Conservation (phyloP, 441 rosid genomes). For the Gossypium lobatum region DNA sequence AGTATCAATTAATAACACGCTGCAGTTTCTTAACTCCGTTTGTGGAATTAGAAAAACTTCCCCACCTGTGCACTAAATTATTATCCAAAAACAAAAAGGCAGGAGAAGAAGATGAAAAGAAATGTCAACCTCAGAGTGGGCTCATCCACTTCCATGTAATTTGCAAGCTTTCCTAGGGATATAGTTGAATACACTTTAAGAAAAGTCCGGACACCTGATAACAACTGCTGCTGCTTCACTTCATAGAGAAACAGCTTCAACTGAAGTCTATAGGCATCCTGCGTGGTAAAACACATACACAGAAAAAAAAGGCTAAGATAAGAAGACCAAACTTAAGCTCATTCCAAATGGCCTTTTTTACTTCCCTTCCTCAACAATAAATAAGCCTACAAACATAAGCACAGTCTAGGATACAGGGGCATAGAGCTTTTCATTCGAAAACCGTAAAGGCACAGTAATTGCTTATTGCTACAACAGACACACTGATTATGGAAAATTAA, state of each 20-base stretch:
- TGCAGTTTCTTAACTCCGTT: too few species aligned
- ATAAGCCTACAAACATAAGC: background rate
- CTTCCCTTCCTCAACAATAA: background rate
- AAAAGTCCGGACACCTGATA: slow-evolving; percentile 75
- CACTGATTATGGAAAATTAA: background rate
- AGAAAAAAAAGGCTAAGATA: background rate
- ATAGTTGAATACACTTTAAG: slow-evolving; percentile 80
- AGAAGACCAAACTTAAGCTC: background rate
- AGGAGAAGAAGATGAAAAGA: background rate
- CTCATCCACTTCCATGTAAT: slow-evolving; percentile 91
- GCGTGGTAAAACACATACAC: slow-evolving; percentile 11
- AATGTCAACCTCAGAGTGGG: slow-evolving; percentile 59
- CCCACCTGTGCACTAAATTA: too few species aligned
- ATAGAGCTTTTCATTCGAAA: background rate
- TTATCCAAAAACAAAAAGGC: background rate
- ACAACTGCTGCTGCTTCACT: slow-evolving; percentile 86
- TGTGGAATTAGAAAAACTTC: too few species aligned
- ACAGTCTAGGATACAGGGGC: background rate
- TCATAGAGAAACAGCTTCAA: slow-evolving; percentile 89
- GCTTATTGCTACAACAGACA: background rate
- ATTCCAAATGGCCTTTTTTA: background rate
- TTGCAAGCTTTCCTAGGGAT: slow-evolving; percentile 78
- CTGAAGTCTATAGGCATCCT: slow-evolving; percentile 96
- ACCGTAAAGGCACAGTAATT: background rate
- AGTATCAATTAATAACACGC: too few species aligned